phyloP scores from a whole-genome alignment of 495 filamentous ascomycete species.

The Coniosporium apollinis region DNA sequence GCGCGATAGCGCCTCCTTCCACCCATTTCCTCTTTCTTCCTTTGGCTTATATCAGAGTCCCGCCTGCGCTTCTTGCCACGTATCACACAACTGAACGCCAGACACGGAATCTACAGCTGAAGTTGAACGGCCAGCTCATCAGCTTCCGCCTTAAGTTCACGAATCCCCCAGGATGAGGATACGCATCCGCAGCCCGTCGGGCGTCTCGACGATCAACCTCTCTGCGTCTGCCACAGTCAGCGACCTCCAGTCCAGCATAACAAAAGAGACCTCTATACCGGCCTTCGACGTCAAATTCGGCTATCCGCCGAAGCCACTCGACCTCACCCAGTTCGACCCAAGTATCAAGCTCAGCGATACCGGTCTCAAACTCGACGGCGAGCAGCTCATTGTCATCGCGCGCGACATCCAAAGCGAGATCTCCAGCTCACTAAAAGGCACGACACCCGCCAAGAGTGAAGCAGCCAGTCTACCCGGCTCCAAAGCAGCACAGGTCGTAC shows the following conservation, averaged over 20 bases:
- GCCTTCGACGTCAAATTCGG: slow-evolving; percentile 70
- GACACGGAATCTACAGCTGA: too few species aligned
- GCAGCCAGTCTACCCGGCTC: slow-evolving; percentile 1
- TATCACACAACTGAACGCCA: too few species aligned
- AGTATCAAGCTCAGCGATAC: slow-evolving; percentile 34
- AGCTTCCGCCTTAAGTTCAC: too few species aligned
- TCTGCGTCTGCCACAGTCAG: slow-evolving; percentile 46
- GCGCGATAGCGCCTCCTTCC: background rate
- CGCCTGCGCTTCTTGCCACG: background rate
- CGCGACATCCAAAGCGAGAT: slow-evolving; percentile 24
- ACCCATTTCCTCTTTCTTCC: background rate
- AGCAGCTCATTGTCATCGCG: slow-evolving; percentile 55
- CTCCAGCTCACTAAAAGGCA: slow-evolving; percentile 8
- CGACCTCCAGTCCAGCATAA: slow-evolving; percentile 41
- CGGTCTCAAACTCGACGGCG: slow-evolving; percentile 58
- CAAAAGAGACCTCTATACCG: slow-evolving; percentile 33
- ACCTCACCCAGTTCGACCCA: slow-evolving; percentile 33
- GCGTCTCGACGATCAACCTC: slow-evolving; percentile 44
- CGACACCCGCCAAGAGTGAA: background rate
- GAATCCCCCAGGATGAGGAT: slow-evolving; percentile 34
- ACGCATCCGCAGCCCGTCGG: slow-evolving; percentile 44
- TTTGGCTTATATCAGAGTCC: background rate
- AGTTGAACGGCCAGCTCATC: too few species aligned
- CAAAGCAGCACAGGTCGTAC: background rate
- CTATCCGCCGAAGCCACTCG: slow-evolving; percentile 61